phyloP scores from a whole-genome alignment of 345 rosid species.

The Murraya koenigii region DNA sequence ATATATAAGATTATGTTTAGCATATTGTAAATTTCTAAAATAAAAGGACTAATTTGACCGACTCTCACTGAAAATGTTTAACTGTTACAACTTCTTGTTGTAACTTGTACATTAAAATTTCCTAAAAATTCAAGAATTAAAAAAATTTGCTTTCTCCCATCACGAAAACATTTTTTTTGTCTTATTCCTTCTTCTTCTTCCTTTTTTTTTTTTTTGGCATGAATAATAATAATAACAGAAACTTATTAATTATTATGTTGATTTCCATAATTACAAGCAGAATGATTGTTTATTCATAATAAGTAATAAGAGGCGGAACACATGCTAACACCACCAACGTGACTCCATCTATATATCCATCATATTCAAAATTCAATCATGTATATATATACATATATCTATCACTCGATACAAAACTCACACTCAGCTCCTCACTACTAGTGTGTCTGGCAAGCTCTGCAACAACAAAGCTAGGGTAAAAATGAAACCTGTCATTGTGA shows the following conservation, averaged over 20 bases:
- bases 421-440: background rate
- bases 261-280: background rate
- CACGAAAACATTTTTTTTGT: too few relatives aligned
- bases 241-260: background rate
- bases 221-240: background rate
- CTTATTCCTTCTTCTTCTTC: too few relatives aligned
- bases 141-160: too few relatives aligned
- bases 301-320: background rate
- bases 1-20: too few relatives aligned
- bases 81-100: too few relatives aligned
- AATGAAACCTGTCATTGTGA: slow-evolving; percentile 13
- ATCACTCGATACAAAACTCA: background rate
- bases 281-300: slow-evolving; percentile 5
- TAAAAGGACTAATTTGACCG: background rate
- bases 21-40: too few relatives aligned
- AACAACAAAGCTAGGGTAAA: background rate
- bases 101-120: too few relatives aligned
- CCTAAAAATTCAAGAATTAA: too few relatives aligned
- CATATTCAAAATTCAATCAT: background rate
- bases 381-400: too few relatives aligned
- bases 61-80: background rate
- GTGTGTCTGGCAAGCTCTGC: background rate
- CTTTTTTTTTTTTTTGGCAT: background rate
- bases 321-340: background rate
- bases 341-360: background rate